Conservation (phyloP, 192 early-diverging fungal genomes). For the Dimargaris xerosporica region DNA sequence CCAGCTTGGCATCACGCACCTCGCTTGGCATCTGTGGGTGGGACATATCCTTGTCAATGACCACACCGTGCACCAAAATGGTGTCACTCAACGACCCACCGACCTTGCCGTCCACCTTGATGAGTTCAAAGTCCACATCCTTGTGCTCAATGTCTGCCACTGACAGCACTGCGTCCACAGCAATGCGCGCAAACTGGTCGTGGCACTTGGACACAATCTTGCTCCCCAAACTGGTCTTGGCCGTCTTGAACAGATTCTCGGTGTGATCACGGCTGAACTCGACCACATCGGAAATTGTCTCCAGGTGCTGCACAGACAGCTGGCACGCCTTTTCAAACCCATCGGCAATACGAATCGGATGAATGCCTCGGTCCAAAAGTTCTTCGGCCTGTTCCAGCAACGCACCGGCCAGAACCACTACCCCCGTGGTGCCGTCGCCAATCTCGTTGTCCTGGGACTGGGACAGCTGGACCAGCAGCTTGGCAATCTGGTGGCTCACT, state of each 20-base stretch:
- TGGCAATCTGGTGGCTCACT: conserved; percentile 98
- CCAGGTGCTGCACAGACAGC: conserved; percentile 82
- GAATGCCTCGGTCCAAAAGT: conserved; percentile 89
- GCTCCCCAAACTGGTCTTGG: conserved; percentile 92
- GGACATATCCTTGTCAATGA: conserved; percentile 99
- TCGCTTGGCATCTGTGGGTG: conserved; percentile 99
- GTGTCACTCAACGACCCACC: conserved; percentile 94
- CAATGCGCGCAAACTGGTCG: conserved; percentile 94
- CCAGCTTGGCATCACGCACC: conserved; percentile 87
- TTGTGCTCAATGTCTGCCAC: conserved; percentile 97
- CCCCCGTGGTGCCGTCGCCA: conserved; percentile 98
- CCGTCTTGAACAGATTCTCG: conserved; percentile 78
- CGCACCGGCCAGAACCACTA: conserved; percentile 97
- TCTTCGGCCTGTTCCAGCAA: conserved; percentile 93
- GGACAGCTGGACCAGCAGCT: conserved; percentile 91
- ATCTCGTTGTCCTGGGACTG: conserved; percentile 99
- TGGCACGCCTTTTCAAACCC: conserved; percentile 96
- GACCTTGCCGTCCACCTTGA: conserved; percentile 98
- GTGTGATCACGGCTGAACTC: conserved; percentile 68
- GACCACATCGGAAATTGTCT: conserved; percentile 82
- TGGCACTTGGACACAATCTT: conserved; percentile 99
- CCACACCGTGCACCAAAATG: conserved; percentile 85
- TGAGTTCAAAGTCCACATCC: conserved; percentile 99
- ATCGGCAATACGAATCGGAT: conserved; percentile 97
- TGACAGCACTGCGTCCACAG: conserved; percentile 91